Base-by-base conservation (phyloP, 257 asterid genomes). In the Apocynum venetum region DNA sequence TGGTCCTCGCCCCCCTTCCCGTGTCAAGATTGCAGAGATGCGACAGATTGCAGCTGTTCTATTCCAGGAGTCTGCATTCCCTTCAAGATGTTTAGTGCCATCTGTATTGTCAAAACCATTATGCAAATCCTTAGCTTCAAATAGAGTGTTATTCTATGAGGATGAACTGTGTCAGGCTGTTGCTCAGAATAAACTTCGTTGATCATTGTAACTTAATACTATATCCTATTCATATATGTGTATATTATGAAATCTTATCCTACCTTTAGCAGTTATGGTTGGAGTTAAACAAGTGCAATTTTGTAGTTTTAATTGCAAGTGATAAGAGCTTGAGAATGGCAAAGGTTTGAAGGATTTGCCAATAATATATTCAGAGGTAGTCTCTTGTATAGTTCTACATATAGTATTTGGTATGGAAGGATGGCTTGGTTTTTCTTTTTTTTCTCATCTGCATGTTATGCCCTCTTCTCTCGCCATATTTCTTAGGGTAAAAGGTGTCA, bases 91-190 rank as follows among this genome's bases (percentile, higher is more conserved):
- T 72, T 75, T 90, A 79, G 93, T 91, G 78, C 96, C 98, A 36
- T 86, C 96, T 13, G 96, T 88, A 73, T 31, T 92, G 35, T 82
- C 90, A 51, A 91, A 88, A 77, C 96, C 96, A 44, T 61, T 85
- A 36, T 91, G 96, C 91, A 93, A 93, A 82, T 82, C 96, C 20
- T 35, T 91, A 90, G 96, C 90, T 77, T 92, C 97, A 53, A 91
- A 93, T 80, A 80, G 99, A 84, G 97, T 89, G 35, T 81, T 95
- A 25, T 91, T 93, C 83, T 93, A 90, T 1, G 98, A 95, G 88
- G 99, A 95, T 20, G 99, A 95, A 79, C 80, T 95, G 67, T 95
- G 99, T 87, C 96, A 95, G 83, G 97, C 99, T 5, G 99, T 93
- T 75, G 97, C 98, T 44, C 98, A 93, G 82, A 95, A 95, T 89